Base-by-base conservation (phyloP, 352 stramenopile genomes). In the Phytophthora uliginosa region DNA sequence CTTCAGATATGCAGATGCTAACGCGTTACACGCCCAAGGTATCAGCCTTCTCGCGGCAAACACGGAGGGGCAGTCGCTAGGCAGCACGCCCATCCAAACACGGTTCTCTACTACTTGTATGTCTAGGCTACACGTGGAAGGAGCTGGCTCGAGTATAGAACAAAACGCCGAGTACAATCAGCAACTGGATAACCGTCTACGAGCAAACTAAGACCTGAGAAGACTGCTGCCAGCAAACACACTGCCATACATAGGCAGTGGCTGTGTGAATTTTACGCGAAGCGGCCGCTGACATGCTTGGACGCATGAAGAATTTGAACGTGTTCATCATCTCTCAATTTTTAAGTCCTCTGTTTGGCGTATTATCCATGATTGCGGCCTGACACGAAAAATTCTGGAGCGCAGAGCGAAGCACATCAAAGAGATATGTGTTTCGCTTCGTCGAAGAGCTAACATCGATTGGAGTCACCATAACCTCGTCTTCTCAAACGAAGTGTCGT, bases 261-360 rank as follows among this genome's bases (percentile, higher is more conserved):
- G 52, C 12, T 59, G n/a, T 59, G 31, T 45, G 26, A 59, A 24
- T 31, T 59, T 45, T 59, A 59, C 28, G 52, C 52, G 12, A 45
- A 10, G 26, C 52, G 28, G 13, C 15, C 52, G 9, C 26, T 59
- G 7, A 31, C 52, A 20, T 59, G 10, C 28, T 59, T 59, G 12
- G 31, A 45, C 20, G 9, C 52, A 59, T 5, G 28, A 42, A 18
- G 52, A 34, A 24, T 58, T 42, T 42, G 9, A 2, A 6, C 34
- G 34, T 10, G 34, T 15, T 15, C 34, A 42, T 15, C 34, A 13
- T 2, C 8, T 42, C 34, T 15, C 8, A 15, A 42, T 42, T 15
- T 42, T 6, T 15, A 42, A 42, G 9, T 42, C 34, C 9, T 42
- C 34, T 15, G 34, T 42, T 10, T 42, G 34, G 34, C 34, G 12